Conservation (phyloP, 768 basidiomycete species). For the Pleurotus cornucopiae region DNA sequence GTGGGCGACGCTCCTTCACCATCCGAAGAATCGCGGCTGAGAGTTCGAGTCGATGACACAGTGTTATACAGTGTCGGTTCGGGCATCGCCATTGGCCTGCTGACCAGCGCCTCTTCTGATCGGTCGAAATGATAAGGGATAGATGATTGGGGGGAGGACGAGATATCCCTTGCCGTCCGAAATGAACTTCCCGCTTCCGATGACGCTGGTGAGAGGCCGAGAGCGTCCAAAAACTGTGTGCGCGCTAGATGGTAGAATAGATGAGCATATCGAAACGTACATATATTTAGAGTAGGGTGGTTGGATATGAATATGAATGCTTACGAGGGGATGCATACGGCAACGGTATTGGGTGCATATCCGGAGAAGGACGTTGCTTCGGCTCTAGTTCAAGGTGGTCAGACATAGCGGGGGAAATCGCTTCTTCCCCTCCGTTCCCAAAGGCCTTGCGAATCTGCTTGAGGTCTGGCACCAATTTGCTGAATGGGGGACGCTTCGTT, state of each 20-base stretch:
- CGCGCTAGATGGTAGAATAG: conserved; percentile 3
- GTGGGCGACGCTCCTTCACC: conserved; percentile 7
- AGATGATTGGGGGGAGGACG: conserved; percentile 11
- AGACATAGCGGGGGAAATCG: conserved; percentile 24
- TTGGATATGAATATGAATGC: not conserved
- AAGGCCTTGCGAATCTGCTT: conserved; percentile 38
- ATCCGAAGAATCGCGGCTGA: conserved; percentile 26
- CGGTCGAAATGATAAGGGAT: conserved; percentile 17
- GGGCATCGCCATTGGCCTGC: conserved; percentile 27
- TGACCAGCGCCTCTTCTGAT: conserved; percentile 30
- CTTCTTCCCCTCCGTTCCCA: conserved; percentile 26
- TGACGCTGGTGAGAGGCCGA: conserved; percentile 12
- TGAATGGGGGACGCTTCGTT: conserved; percentile 47
- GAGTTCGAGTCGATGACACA: conserved; percentile 14
- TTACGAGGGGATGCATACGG: conserved; percentile 14
- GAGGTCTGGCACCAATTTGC: conserved; percentile 40
- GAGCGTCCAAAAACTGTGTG: conserved; percentile 1
- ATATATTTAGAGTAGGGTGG: not conserved
- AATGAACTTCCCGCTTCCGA: conserved; percentile 12
- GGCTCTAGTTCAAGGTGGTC: conserved; percentile 16
- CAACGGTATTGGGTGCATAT: conserved; percentile 31
- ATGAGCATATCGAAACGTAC: not conserved
- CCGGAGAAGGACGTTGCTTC: conserved; percentile 29
- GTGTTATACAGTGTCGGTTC: conserved; percentile 36
- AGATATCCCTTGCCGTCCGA: conserved; percentile 20